Evolutionary conservation across 352 stramenopile genomes (phyloP).

Genomic region (Pythium oligandrum): DNA sequence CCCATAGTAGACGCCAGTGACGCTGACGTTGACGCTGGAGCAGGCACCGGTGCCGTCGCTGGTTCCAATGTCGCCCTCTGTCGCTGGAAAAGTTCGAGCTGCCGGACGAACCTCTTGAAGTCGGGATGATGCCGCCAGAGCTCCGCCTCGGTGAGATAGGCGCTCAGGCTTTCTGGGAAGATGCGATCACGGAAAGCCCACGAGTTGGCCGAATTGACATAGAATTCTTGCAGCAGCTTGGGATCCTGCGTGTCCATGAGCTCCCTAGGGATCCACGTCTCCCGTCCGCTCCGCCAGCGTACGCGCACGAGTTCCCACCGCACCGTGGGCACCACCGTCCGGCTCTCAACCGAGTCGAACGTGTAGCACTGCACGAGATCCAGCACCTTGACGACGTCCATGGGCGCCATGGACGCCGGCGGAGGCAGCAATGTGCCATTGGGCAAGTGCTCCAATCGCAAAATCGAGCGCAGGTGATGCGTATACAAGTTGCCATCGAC

Average conservation of each 20-base stretch:
- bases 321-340: slow-evolving; percentile 21
- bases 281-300: slow-evolving; percentile 58
- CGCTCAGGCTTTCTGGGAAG: slow-evolving; percentile 25
- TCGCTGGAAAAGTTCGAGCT: not conserved
- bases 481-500: slow-evolving; percentile 61
- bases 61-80: not conserved
- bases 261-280: slow-evolving; percentile 66
- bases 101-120: slow-evolving; percentile 57
- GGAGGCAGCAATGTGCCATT: slow-evolving; percentile 43
- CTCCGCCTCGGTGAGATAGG: slow-evolving; percentile 59
- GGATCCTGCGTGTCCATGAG: slow-evolving; percentile 31
- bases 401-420: slow-evolving; percentile 33
- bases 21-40: not conserved
- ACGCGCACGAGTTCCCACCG: slow-evolving; percentile 67
- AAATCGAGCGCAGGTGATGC: slow-evolving; percentile 27
- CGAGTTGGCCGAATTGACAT: slow-evolving; percentile 74
- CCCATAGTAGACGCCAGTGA: too few relatives aligned
- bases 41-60: not conserved
- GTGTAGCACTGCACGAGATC: slow-evolving; percentile 62
- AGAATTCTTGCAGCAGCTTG: slow-evolving; percentile 65
- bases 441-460: slow-evolving; percentile 38
- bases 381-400: slow-evolving; percentile 62
- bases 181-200: slow-evolving; percentile 55
- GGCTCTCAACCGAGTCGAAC: slow-evolving; percentile 3
- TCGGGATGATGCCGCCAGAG: slow-evolving; percentile 68